Evolutionary conservation across 1,284 basidiomycete genomes (phyloP).

Genomic region (Microbotryum silenes-acaulis): DNA sequence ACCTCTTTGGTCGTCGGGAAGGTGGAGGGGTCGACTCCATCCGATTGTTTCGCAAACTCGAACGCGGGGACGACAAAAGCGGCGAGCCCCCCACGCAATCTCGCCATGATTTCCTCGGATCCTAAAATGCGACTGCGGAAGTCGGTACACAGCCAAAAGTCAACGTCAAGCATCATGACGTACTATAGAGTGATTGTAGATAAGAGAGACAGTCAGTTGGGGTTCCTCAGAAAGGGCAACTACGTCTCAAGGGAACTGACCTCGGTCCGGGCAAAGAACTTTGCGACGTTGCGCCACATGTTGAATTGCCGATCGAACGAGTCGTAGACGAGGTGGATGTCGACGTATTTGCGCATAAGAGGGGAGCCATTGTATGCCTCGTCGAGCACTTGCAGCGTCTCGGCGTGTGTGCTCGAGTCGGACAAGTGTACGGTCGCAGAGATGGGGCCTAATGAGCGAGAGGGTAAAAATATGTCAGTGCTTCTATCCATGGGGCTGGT

Average conservation of each 20-base stretch:
- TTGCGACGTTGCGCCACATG: conserved; percentile 73
- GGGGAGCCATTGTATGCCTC: conserved; percentile 57
- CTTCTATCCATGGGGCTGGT: neutral
- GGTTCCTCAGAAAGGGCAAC: too few relatives aligned
- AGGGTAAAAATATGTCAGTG: neutral
- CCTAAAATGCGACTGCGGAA: conserved; percentile 54
- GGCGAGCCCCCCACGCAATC: conserved; percentile 50
- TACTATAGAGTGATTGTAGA: conserved; percentile 39
- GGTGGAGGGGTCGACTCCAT: conserved; percentile 51
- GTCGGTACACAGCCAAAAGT: conserved; percentile 72
- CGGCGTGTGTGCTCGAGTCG: conserved; percentile 38
- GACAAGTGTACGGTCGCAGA: conserved; percentile 68
- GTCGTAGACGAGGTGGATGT: conserved; percentile 78
- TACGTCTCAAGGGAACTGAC: conserved; percentile 2
- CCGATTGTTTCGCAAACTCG: conserved; percentile 57
- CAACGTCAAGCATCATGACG: conserved; percentile 80
- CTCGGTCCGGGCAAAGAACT: conserved; percentile 67
- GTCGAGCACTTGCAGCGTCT: conserved; percentile 54
- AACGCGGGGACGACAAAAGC: conserved; percentile 72
- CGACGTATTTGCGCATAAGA: conserved; percentile 60
- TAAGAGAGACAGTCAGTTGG: too few relatives aligned
- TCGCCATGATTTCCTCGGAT: conserved; percentile 38
- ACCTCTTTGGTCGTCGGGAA: conserved; percentile 64
- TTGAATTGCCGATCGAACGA: conserved; percentile 73
- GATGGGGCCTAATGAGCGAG: conserved; percentile 54